Evolutionary conservation across 2,329 filamentous ascomycete species (phyloP).

Genomic region (Pyricularia pennisetigena): DNA sequence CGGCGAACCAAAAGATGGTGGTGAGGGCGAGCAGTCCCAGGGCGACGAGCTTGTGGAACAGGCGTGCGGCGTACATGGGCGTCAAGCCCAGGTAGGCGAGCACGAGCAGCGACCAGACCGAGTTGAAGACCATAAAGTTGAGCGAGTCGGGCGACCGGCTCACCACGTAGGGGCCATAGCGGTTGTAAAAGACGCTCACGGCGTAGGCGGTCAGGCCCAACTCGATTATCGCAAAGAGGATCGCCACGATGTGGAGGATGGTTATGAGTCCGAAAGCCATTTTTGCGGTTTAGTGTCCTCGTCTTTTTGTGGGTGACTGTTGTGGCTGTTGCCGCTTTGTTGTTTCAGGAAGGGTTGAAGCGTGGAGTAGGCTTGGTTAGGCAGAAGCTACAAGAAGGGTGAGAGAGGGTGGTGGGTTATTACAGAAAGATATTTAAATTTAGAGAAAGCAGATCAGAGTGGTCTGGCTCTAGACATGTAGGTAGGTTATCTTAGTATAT

Average conservation of each 20-base stretch:
- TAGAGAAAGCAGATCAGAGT: background rate
- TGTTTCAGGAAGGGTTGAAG: background rate
- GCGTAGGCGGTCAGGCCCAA: conserved; percentile 62
- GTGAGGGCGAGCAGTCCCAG: conserved; percentile 62
- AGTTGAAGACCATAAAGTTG: conserved; percentile 72
- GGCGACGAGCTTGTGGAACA: conserved; percentile 56
- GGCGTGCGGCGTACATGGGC: conserved; percentile 49
- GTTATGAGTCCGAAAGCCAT: conserved; percentile 47
- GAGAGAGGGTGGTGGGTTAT: background rate
- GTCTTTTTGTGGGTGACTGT: conserved; percentile 4
- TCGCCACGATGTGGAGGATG: conserved; percentile 57
- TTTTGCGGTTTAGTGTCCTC: conserved; percentile 11
- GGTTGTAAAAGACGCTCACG: conserved; percentile 29
- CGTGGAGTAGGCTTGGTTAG: background rate
- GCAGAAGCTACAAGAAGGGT: background rate
- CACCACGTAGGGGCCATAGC: background rate
- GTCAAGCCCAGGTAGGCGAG: conserved; percentile 61
- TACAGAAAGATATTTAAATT: background rate
- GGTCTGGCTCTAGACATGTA: background rate
- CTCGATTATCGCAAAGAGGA: conserved; percentile 60
- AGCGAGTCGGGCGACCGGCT: conserved; percentile 41
- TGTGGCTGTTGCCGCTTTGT: conserved; percentile 3
- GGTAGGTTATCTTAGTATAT: background rate
- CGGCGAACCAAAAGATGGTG: conserved; percentile 84
- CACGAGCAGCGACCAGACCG: conserved; percentile 65